These are phyloP conservation scores for Hygrocybe punicea DNA, from an alignment of 768 basidiomycete genomes.

Conservation along the genomic window DNA sequence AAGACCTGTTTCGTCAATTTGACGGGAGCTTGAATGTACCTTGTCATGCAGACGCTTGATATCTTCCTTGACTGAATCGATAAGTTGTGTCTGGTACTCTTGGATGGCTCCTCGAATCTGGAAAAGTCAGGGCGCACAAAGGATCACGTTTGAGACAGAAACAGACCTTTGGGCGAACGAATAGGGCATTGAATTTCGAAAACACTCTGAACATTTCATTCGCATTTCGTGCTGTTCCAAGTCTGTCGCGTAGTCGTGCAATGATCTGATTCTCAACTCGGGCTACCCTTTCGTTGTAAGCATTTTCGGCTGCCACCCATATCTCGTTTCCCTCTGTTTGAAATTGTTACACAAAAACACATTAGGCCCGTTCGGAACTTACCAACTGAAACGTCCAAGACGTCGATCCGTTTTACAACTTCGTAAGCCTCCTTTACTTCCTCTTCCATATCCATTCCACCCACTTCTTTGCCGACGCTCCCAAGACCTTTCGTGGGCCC, in stretches of 20 bases:
- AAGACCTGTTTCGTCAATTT: not conserved
- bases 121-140: not conserved
- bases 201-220: constrained; percentile 99
- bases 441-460: constrained; percentile 96
- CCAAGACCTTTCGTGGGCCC: constrained; percentile 86
- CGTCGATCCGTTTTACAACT: constrained; percentile 94
- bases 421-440: constrained; percentile 97
- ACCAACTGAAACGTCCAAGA: constrained; percentile 91
- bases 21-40: constrained; percentile 33
- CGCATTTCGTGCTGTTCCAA: constrained; percentile 94
- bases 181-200: constrained; percentile 95
- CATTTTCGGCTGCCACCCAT: constrained; percentile 95
- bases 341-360: not conserved
- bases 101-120: constrained; percentile 97
- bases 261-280: constrained; percentile 99
- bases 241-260: constrained; percentile 81
- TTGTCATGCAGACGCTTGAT: constrained; percentile 95
- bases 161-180: constrained; percentile 89
- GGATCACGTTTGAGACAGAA: not conserved
- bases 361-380: constrained; percentile 26
- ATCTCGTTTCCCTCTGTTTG: constrained; percentile 89
- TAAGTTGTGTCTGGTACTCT: constrained; percentile 98
- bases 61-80: constrained; percentile 98
- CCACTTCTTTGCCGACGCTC: constrained; percentile 67
- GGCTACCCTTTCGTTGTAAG: constrained; percentile 96